Percentiles rank a stretch among this genome's conserved stretches.
Evolutionary conservation across 2,329 filamentous ascomycete genomes (phyloP).

Genomic region (Calonectria multiphialidica): DNA sequence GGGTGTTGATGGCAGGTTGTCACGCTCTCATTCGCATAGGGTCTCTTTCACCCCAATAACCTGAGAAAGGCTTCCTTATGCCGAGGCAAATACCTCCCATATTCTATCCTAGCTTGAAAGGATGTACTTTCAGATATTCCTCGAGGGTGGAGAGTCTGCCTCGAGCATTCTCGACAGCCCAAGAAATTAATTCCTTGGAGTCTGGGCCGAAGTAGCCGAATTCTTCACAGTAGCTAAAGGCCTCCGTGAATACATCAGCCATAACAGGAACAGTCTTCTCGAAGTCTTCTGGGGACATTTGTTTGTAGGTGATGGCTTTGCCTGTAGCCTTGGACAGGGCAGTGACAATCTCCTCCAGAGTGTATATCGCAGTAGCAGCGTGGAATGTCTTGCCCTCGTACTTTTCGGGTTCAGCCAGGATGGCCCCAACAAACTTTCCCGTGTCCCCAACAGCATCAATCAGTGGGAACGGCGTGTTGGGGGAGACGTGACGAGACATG

Average conservation of each 20-base stretch:
- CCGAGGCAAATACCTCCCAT: too few species aligned
- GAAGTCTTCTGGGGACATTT: slow-evolving; percentile 36
- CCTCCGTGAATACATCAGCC: slow-evolving; percentile 26
- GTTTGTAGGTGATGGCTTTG: slow-evolving; percentile 45
- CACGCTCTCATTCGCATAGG: too few species aligned
- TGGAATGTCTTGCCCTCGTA: slow-evolving; percentile 58
- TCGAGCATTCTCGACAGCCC: slow-evolving; percentile 34
- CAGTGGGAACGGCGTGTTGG: slow-evolving; percentile 52
- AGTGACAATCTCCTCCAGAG: slow-evolving; percentile 52
- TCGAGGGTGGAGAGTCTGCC: slow-evolving; percentile 36
- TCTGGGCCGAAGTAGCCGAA: slow-evolving; percentile 39
- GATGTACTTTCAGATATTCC: slow-evolving; percentile 34
- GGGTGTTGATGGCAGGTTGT: too few species aligned
- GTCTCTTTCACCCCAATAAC: too few species aligned
- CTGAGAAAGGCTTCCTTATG: too few species aligned
- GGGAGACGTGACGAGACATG: slow-evolving; percentile 32
- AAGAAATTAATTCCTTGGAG: slow-evolving; percentile 32
- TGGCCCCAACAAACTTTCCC: slow-evolving; percentile 56
- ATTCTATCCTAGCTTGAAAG: slow-evolving; percentile 23
- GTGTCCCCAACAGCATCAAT: slow-evolving; percentile 59
- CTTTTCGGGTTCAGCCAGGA: slow-evolving; percentile 56
- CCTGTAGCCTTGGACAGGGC: slow-evolving; percentile 55
- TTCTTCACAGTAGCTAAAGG: slow-evolving; percentile 26
- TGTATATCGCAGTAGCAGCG: slow-evolving; percentile 55
- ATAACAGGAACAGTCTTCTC: slow-evolving; percentile 20